These are phyloP conservation scores for Pyricularia grisea DNA, from an alignment of 2,329 filamentous ascomycete genomes.

Conservation along the genomic window DNA sequence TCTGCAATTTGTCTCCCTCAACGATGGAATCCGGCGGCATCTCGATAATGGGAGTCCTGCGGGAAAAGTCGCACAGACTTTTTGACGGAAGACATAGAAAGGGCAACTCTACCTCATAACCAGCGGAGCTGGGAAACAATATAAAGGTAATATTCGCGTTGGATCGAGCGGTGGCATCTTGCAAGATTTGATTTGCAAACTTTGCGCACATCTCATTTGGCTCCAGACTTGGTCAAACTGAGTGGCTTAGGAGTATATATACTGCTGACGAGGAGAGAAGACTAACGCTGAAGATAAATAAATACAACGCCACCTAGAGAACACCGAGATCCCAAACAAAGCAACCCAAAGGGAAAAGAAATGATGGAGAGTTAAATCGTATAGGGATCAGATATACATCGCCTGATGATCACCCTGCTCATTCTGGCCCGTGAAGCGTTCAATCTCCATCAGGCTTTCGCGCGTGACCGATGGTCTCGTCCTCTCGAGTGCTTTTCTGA, in stretches of 20 bases:
- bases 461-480: conserved; percentile 1
- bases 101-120: no score
- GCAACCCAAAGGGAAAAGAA: no score
- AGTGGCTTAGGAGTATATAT: background rate
- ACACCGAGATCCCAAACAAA: background rate
- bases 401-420: background rate
- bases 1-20: no score
- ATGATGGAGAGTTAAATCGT: background rate
- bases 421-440: background rate
- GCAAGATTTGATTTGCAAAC: no score
- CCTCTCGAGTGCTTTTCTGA: background rate
- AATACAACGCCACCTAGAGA: background rate
- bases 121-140: no score
- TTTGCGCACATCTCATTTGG: background rate
- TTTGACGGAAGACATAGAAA: no score
- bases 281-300: background rate
- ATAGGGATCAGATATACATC: background rate
- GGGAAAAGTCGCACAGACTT: no score
- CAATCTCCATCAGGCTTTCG: conserved; percentile 1
- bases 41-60: no score
- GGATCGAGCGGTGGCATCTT: no score
- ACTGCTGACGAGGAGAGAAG: background rate
- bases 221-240: background rate
- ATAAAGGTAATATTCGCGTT: no score
- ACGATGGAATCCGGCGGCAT: no score